Conservation (phyloP, 768 basidiomycete species). For the Trametes punicea region DNA sequence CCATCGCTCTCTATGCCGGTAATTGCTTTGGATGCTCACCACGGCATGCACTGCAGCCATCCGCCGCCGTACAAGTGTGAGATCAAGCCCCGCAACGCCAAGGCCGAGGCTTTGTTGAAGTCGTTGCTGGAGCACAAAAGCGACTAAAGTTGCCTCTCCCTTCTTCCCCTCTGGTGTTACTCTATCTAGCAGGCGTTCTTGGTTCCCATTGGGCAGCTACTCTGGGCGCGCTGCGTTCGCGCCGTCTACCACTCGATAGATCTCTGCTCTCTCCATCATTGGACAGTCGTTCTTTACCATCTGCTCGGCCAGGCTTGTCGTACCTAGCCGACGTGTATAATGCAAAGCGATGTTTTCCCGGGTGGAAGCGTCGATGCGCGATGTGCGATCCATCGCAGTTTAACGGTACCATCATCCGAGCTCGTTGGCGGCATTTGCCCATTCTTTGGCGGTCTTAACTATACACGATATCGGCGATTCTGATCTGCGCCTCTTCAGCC, state of each 20-base stretch:
- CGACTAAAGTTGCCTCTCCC: background rate
- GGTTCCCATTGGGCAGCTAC: slow-evolving; percentile 2
- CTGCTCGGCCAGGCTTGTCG: background rate
- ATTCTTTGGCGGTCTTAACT: no score
- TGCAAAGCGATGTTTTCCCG: slow-evolving; percentile 1
- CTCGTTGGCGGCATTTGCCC: no score
- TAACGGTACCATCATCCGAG: no score
- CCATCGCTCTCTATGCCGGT: no score
- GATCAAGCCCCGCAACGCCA: slow-evolving; percentile 29
- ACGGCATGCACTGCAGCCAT: slow-evolving; percentile 18
- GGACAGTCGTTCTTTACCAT: slow-evolving; percentile 12
- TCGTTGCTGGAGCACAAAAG: slow-evolving; percentile 1
- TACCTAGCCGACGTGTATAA: slow-evolving; percentile 1
- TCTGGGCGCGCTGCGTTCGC: background rate
- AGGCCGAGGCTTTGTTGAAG: slow-evolving; percentile 25
- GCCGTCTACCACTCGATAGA: slow-evolving; percentile 1
- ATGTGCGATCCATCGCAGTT: background rate
- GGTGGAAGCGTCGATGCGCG: background rate
- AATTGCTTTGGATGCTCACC: background rate
- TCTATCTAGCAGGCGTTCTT: background rate
- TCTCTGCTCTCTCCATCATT: background rate
- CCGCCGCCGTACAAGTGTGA: slow-evolving; percentile 27
- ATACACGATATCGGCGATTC: no score
- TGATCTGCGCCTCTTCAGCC: no score
- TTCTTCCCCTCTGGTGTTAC: background rate